Base-by-base conservation (phyloP, 805 yeast genomes). In the Barnettozyma siamensis region DNA sequence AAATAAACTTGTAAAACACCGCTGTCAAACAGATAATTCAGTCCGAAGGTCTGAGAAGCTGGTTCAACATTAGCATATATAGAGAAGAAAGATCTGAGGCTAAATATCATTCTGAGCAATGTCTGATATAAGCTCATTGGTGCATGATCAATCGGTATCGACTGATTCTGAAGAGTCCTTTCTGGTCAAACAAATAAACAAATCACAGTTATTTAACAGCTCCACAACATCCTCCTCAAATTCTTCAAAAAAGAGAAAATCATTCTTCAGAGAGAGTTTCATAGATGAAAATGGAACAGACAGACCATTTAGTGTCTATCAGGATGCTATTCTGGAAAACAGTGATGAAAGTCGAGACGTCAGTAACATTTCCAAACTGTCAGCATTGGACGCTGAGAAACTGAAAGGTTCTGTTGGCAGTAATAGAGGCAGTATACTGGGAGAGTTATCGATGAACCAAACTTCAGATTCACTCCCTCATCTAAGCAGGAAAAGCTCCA, bases 91-190 rank as follows among this genome's bases (percentile, higher is more conserved):
- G n/a, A n/a, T n/a, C n/a, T n/a, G n/a, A n/a, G n/a, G n/a, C n/a
- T n/a, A n/a, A n/a, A n/a, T n/a, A n/a, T n/a, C n/a, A n/a, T n/a
- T n/a, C n/a, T n/a, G n/a, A n/a, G 9, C 18, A 31, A 42, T 42
- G 45, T 42, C 45, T 5, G 45, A 42, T 31, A 18, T 34, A 9
- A 37, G 41, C 20, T 42, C 45, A 7, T 31, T 33, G 9, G 33
- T 34, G 27, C 30, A 33, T 18, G 45, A 45, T 17, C 47, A 53
- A n/a, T 48, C 57, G 2, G 38, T 55, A 10, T 54, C 60, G 3
- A 53, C 60, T 11, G 59, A 54, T 31, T 53, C 60, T 21, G 60
- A 56, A 29, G 60, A 56, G 36, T 56, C 60, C 3, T 56, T 56
- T 37, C 42, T 56, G 12, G 46, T 56, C 42, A 50, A 45, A 27